Conservation (phyloP, 1,284 basidiomycete species). For the Cystobasidium pallidum region DNA sequence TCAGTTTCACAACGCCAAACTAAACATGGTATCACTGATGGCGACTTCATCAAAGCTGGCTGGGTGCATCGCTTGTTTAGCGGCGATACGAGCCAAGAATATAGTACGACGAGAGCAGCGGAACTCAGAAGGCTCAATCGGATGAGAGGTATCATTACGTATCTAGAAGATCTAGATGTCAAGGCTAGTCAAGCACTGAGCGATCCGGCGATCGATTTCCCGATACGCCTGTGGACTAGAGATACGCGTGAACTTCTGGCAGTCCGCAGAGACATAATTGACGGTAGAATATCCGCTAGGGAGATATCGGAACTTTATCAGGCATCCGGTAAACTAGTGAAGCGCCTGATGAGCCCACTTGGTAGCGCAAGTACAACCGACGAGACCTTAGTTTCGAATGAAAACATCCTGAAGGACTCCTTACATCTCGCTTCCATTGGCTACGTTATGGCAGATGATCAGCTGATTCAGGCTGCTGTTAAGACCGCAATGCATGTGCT, state of each 20-base stretch:
- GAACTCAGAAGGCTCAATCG: slow-evolving; percentile 53
- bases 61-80: slow-evolving; percentile 56
- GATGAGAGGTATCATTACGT: slow-evolving; percentile 54
- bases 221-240: neutral
- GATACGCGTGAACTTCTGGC: neutral
- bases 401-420: neutral
- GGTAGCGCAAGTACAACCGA: neutral
- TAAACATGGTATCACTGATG: neutral
- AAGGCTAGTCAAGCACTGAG: neutral
- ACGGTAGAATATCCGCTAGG: neutral
- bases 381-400: too few relatives aligned
- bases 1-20: slow-evolving; percentile 4
- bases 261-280: neutral
- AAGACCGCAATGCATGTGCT: neutral
- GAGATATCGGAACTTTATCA: neutral
- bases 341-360: neutral
- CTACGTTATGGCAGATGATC: neutral
- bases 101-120: slow-evolving; percentile 49
- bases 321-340: neutral
- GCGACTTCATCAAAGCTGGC: slow-evolving; percentile 52
- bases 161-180: slow-evolving; percentile 53
- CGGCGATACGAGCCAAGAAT: slow-evolving; percentile 53
- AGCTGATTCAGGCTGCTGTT: neutral
- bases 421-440: neutral
- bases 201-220: neutral